Percentiles rank a stretch among this genome's conserved stretches.
These are phyloP conservation scores for Thuja plicata DNA, from an alignment of 83 land plant species.

Conservation along the genomic window DNA sequence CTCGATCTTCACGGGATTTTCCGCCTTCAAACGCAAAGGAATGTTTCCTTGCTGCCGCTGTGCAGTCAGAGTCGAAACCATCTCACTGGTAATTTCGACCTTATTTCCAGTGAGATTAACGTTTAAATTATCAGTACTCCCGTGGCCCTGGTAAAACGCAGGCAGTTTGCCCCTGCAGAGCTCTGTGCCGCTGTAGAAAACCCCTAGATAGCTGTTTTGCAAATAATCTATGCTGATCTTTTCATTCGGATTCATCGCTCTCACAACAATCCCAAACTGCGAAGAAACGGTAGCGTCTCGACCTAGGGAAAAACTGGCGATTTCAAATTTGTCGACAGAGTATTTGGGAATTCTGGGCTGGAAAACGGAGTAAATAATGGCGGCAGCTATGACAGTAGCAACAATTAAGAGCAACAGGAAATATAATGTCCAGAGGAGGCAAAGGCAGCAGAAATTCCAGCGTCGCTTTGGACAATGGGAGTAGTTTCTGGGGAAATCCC, in stretches of 20 bases:
- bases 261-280: constrained; percentile 37
- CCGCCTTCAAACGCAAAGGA: too few species aligned
- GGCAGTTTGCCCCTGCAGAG: constrained; percentile 51
- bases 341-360: constrained; percentile 23
- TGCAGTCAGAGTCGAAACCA: too few species aligned
- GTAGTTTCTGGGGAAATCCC: constrained; percentile 11
- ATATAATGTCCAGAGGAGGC: constrained; percentile 41
- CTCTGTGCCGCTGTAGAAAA: constrained; percentile 30
- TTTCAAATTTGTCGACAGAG: constrained; percentile 43
- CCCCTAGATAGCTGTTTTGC: constrained; percentile 35
- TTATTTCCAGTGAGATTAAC: constrained; percentile 33
- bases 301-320: constrained; percentile 30
- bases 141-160: constrained; percentile 63
- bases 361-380: constrained; percentile 31
- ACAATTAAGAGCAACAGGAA: constrained; percentile 35
- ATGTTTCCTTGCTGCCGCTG: too few species aligned
- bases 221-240: constrained; percentile 17
- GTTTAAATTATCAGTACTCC: constrained; percentile 39
- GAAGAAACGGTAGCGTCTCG: constrained; percentile 31
- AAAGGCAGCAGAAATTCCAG: constrained; percentile 34
- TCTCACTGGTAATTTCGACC: constrained; percentile 1
- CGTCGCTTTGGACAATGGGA: constrained; percentile 35
- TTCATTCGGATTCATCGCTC: constrained; percentile 55
- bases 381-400: constrained; percentile 22
- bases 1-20: too few species aligned